Evolutionary conservation across 2,329 filamentous ascomycete species (phyloP), one percentile per base, ranked within the genome.

Genomic region (Sporothrix curviconia): DNA sequence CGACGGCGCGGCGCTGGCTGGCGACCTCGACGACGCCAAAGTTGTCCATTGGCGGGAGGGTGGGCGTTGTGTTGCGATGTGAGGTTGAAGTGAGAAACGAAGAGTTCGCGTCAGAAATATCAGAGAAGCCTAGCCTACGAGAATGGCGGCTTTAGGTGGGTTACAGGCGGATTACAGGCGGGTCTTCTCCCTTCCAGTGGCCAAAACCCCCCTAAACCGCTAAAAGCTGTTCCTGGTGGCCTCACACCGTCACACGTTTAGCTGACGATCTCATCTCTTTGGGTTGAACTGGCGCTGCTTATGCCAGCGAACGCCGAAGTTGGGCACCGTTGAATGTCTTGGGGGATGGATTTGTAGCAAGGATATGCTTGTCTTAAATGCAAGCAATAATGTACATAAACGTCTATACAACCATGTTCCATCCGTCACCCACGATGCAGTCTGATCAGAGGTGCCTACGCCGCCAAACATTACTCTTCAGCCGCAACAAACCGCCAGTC

Each of bases 21-120:
- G 90, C 88, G 58, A 96, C 77, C 65, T 95, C 87, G 72, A 95
- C 85, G 66, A 97, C 90, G 66, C 89, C 87, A 64, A 87, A 86
- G 66, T 85, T 83, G 68, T 83, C 81, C 79, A 84, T 85, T 47
- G 55, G 69, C 59, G 40, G 56, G 30, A 43, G 34, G 25, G 15
- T 42, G 54, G 3, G 7, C 17, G 9, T 4, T 32, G 32, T 14
- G 22, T 30, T 36, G 51, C n/a, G n/a, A n/a, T 24, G n/a, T 17
- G 28, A 14, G 17, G 42, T 47, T 47, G 42, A 40, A 9, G 17
- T 47, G 47, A 50, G 47, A 50, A 25, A 37, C 25, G 25, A 34
- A 25, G n/a, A n/a, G n/a, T 50, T 50, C 37, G 47, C 32, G 19
- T 30, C n/a, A 25, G 32, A 50, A n/a, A 34, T 50, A 9, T 7